Evolutionary conservation across 768 basidiomycete genomes (phyloP), one percentile per base, ranked within the genome.

Genomic region (Pulveroboletus ravenelii): DNA sequence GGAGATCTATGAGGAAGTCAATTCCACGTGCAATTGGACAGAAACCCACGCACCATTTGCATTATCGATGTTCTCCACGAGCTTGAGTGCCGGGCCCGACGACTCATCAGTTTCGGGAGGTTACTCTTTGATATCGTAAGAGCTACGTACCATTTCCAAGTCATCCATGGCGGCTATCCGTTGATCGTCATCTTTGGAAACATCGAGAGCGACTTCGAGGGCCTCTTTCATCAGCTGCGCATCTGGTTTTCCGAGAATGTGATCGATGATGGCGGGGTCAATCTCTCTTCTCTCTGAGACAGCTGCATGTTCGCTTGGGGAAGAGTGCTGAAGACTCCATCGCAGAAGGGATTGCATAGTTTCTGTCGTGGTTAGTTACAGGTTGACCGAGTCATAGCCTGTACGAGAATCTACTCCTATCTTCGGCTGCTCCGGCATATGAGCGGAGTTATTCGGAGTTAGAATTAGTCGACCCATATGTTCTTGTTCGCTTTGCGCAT

Each of bases 51-150:
- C 14, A 64, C 92, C 80, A 62, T 92, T 94, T 0, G 93, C 92
- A 65, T 95, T 95, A 60, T 95, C 93, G 47, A 95, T 90, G 36
- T 80, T 80, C 66, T 95, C 90, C 48, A 94, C 76, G 27, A 94
- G 73, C 92, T 34, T 93, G 25, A 27, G 25, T 27, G 57, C 25
- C 42, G 10, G 14, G 39, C 2, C 32, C 17, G 15, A 38, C 5
- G 23, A 31, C 6, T 18, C 14, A 20, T 58, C 43, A 56, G 48
- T 41, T 10, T 43, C 6, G 9, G n/a, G 35, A 32, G 9, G 12
- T n/a, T 14, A 6, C 0, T 27, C 25, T 43, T 32, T 5, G 3
- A 45, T 5, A 30, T 43, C 30, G 37, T 15, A 13, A 29, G 36
- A 13, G 12, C 5, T 25, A 64, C 80, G 45, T 45, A 88, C 91